Percentiles rank a stretch among this genome's conserved stretches.
phyloP scores from a whole-genome alignment of 2,329 filamentous ascomycete genomes.

The Helicocarpus griseus region DNA sequence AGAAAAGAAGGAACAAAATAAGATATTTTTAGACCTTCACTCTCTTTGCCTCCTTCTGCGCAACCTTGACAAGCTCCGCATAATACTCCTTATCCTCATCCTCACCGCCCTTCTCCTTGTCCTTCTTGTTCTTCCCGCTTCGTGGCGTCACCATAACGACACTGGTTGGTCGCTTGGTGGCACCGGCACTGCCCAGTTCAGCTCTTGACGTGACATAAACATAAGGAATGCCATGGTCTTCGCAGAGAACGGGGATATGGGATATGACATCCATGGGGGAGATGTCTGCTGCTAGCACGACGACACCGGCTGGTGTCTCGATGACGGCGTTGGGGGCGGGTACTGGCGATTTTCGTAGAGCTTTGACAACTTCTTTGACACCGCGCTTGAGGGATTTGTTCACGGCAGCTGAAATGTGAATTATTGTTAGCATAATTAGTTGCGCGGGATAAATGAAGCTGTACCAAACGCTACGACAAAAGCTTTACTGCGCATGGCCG shows the following conservation, averaged over 20 bases:
- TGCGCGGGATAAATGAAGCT: neutral
- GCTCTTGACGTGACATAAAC: conserved; percentile 88
- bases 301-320: conserved; percentile 59
- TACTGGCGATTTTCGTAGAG: conserved; percentile 79
- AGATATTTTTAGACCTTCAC: conserved; percentile 40
- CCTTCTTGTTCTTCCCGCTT: conserved; percentile 41
- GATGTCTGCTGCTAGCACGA: conserved; percentile 93
- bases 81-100: conserved; percentile 43
- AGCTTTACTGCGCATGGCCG: too few relatives aligned
- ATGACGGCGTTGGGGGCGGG: conserved; percentile 55
- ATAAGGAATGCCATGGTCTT: conserved; percentile 96
- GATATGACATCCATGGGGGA: conserved; percentile 98
- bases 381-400: conserved; percentile 93
- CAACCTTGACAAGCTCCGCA: conserved; percentile 49
- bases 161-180: conserved; percentile 91
- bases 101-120: conserved; percentile 32
- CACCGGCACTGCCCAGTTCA: conserved; percentile 85
- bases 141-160: conserved; percentile 72
- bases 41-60: conserved; percentile 48
- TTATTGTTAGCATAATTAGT: conserved; percentile 14
- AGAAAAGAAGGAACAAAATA: neutral
- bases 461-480: too few relatives aligned
- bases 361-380: conserved; percentile 98
- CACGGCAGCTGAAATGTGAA: conserved; percentile 62
- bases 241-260: conserved; percentile 93